Base-by-base conservation (phyloP, 495 filamentous ascomycete species). In the Hypomontagnella monticulosa region DNA sequence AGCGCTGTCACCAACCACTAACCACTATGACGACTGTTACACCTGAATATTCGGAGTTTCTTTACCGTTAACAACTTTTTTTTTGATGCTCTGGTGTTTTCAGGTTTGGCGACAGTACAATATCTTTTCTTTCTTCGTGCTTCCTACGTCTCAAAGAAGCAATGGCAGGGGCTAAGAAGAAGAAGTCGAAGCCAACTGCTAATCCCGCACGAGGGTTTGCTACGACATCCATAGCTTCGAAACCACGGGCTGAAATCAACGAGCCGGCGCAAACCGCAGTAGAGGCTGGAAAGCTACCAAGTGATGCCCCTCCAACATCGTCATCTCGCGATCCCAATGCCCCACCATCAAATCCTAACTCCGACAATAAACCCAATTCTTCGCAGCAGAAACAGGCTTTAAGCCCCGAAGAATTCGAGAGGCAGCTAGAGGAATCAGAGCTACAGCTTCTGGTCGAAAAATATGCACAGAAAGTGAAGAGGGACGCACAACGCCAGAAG, bases 151-250 rank as follows among this genome's bases (percentile, higher is more conserved):
- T 43, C 4, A 63, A 44, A 16, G 56, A 48, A 75, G 78, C 42
- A 44, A 93, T 93, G 91, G 88, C 88, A 49, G 23, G 23, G 23
- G 91, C 88, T 71, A 96, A 92, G 79, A 74, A 74, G 54, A 98
- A 91, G 76, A 90, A 95, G 76, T 94, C 91, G 76, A 97, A 97
- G 80, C 79, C 90, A 43, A 84, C 81, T 12, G 82, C 87, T 14
- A 97, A 97, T 75, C 91, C 94, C 23, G 91, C 91, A 40, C 85
- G 95, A 69, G 93, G 93, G 7, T 93, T 97, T 79, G 92, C 93
- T 60, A 99, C 95, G 1, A 93, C 91, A 11, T 97, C 94, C 10
- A 82, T 92, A 48, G 90, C 92, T 37, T 94, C 91, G 6, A 97
- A 96, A 76, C 71, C 81, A 3, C 81, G 83, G 64, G 70, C 69